Conservation (phyloP, 192 early-diverging fungal genomes). For the Coemansia sp. region DNA sequence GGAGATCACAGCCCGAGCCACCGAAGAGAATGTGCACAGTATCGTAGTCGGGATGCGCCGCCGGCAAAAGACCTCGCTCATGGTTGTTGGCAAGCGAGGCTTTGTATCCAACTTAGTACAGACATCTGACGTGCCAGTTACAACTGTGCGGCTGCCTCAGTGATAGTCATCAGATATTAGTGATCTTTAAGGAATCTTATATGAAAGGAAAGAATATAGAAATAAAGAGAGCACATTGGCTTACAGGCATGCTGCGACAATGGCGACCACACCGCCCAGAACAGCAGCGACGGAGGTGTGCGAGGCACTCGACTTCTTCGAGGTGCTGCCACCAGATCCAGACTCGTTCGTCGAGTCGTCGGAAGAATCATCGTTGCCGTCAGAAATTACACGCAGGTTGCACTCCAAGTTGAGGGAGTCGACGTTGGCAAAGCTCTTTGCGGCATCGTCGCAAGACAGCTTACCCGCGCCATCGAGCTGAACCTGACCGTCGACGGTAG, state of each 20-base stretch:
- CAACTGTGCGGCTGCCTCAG: conserved; percentile 8
- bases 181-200: background rate
- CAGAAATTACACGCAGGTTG: conserved; percentile 14
- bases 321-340: background rate
- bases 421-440: conserved; percentile 20
- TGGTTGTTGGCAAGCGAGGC: conserved; percentile 11
- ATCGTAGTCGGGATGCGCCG: conserved; percentile 20
- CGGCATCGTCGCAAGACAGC: conserved; percentile 57
- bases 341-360: conserved; percentile 11
- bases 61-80: conserved; percentile 15
- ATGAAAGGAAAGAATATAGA: background rate
- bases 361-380: conserved; percentile 11
- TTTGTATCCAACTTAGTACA: conserved; percentile 7
- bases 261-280: conserved; percentile 33
- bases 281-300: conserved; percentile 26
- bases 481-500: conserved; percentile 65
- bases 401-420: conserved; percentile 40
- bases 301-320: conserved; percentile 31
- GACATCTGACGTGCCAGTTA: conserved; percentile 7
- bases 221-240: background rate
- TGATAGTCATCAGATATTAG: background rate
- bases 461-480: conserved; percentile 65
- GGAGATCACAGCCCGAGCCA: conserved; percentile 1
- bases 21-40: conserved; percentile 11
- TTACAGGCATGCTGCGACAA: conserved; percentile 43